Evolutionary conservation across 2,329 filamentous ascomycete genomes (phyloP).

Genomic region (Ascochyta fabae): DNA sequence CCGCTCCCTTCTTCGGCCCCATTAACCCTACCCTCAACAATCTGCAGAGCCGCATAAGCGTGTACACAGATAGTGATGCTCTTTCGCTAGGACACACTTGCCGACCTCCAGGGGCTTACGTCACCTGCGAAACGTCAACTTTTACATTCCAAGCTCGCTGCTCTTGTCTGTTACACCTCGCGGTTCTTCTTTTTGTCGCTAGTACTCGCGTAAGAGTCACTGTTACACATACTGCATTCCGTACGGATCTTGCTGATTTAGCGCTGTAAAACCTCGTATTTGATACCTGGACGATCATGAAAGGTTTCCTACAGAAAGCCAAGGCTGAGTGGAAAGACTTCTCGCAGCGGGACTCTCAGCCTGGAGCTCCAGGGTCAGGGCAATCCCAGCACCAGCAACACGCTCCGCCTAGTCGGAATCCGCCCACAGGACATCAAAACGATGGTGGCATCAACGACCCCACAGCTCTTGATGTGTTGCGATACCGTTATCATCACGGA

Average conservation of each 20-base stretch:
- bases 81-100: conserved; percentile 3
- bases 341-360: conserved; percentile 9
- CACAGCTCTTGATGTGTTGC: conserved; percentile 52
- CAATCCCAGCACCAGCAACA: neutral
- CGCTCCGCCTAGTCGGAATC: neutral
- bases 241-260: neutral
- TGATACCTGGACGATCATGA: conserved; percentile 23
- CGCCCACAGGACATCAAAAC: conserved; percentile 14
- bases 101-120: conserved; percentile 13
- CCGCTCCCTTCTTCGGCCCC: conserved; percentile 10
- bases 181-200: neutral
- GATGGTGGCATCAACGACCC: conserved; percentile 48
- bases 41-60: conserved; percentile 11
- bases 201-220: neutral
- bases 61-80: neutral
- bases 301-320: conserved; percentile 37
- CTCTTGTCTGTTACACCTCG: neutral
- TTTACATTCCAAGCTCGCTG: neutral
- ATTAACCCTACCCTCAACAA: conserved; percentile 3
- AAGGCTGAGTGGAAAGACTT: conserved; percentile 33
- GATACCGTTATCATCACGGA: conserved; percentile 67
- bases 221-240: conserved; percentile 3
- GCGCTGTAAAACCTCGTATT: neutral
- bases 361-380: neutral
- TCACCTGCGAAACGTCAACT: conserved; percentile 8